Evolutionary conservation across 2,329 filamentous ascomycete species (phyloP), one percentile per base, ranked within the genome.

Genomic region (Cytospora schulzeri): DNA sequence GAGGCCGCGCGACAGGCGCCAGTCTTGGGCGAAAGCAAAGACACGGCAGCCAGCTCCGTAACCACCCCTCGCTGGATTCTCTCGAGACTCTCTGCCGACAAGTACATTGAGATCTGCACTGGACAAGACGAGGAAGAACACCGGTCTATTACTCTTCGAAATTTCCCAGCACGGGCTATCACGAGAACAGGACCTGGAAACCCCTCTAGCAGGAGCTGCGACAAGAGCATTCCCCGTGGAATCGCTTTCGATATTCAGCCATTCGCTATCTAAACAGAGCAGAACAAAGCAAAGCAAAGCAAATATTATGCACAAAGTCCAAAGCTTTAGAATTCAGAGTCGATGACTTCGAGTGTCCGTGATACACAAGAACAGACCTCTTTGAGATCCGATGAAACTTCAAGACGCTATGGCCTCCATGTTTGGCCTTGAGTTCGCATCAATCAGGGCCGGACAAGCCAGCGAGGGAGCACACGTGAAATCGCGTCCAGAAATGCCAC

Each of bases 11-110:
- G 51, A 50, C 41, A 33, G 64, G 64, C 64, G 64, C 64, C 57
- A 65, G 38, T 55, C 29, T 31, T 61, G 62, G 12, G 45, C 65
- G 62, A 61, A 65, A 66, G 65, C 65, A 62, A 15, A 35, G 29
- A 22, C 52, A 52, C 48, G 57, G 62, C 65, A 51, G 65, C 62
- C 57, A 61, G 62, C 60, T 60, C 35, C 52, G 58, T 56, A 38
- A 53, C 54, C 26, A 64, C 50, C 7, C 31, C 38, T n/a, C 26
- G 28, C 5, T 24, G n/a, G 41, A 29, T 48, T 33, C 56, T 62
- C 52, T 62, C 35, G 35, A 56, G 57, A 29, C 55, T 55, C 57
- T 55, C 29, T 64, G 54, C 24, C 62, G 52, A 59, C 29, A 51
- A 38, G 54, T 33, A 64, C 28, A 24, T 38, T n/a, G 11, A 41